Evolutionary conservation across 495 filamentous ascomycete genomes (phyloP).

Genomic region (Apodospora peruviana): DNA sequence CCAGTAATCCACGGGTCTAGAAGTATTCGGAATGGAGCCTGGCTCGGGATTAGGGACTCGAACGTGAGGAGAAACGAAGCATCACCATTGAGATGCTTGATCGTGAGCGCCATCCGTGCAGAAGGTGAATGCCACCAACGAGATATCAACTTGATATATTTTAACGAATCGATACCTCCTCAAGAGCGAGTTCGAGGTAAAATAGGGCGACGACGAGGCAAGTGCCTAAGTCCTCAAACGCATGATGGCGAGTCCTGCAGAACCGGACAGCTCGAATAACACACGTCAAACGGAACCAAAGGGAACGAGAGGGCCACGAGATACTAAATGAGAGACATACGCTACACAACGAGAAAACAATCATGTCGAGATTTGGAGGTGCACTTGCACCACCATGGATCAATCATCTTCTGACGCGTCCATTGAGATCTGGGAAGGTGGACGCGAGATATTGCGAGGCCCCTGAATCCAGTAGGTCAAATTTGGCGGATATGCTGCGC

Average conservation of each 20-base stretch:
- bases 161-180: no score
- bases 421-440: background rate
- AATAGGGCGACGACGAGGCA: background rate
- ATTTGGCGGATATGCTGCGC: background rate
- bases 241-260: no score
- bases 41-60: conserved; percentile 35
- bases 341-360: background rate
- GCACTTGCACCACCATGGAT: background rate
- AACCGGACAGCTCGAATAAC: no score
- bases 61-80: conserved; percentile 65
- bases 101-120: conserved; percentile 53
- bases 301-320: no score
- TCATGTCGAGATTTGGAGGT: background rate
- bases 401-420: background rate
- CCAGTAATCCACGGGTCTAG: conserved; percentile 70
- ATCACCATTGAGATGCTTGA: conserved; percentile 65
- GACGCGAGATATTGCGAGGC: conserved; percentile 2
- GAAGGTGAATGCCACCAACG: background rate
- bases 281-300: no score
- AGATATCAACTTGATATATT: background rate
- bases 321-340: background rate
- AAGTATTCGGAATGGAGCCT: conserved; percentile 54
- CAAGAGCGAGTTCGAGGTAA: background rate
- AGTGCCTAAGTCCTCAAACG: no score
- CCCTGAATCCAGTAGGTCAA: background rate